Evolutionary conservation across 495 filamentous ascomycete genomes (phyloP), one percentile per base, ranked within the genome.

Genomic region (Parathielavia appendiculata): DNA sequence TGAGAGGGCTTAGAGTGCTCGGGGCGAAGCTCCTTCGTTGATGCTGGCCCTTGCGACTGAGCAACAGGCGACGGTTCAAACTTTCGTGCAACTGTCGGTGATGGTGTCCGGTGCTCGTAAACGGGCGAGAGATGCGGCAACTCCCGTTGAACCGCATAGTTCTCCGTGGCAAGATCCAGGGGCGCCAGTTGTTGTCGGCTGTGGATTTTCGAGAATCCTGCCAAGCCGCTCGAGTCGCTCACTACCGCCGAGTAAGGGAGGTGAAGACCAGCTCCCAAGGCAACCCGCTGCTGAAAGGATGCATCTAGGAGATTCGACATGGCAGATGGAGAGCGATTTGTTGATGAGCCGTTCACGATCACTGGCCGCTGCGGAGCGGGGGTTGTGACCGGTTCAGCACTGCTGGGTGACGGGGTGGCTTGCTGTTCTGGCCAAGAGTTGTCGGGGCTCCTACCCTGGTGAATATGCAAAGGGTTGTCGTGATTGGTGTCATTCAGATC

Each of bases 61-160:
- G 43, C 41, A 20, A 56, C 41, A 2, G 51, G 43, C 8, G 70
- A 64, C 1, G 64, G 40, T 3, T 77, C 76, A 44, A 72, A 66
- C 58, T 71, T 75, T 17, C 75, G 67, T 47, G 69, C 58, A 8
- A 69, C 68, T 17, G 66, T 77, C 5, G 79, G 78, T 1, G 80
- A 80, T 4, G 79, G 78, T 2, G 79, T 78, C 20, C 76, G 73
- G 19, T 75, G 66, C 64, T 83, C 80, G 49, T 80, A 81, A 0
- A 83, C 80, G 1, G 80, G 80, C 16, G 80, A 83, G 5, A 83
- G 71, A 51, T 81, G 75, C 26, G 72, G 69, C 36, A 72, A 57
- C n/a, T 78, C 75, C 12, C 64, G 70, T 23, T 61, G 54, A 23
- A 69, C 62, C 30, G 58, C 38, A 34, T 62, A 69, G 19, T 72